phyloP scores from a whole-genome alignment of 1,139 yeast species.

The Trichomonascaceae sp. region DNA sequence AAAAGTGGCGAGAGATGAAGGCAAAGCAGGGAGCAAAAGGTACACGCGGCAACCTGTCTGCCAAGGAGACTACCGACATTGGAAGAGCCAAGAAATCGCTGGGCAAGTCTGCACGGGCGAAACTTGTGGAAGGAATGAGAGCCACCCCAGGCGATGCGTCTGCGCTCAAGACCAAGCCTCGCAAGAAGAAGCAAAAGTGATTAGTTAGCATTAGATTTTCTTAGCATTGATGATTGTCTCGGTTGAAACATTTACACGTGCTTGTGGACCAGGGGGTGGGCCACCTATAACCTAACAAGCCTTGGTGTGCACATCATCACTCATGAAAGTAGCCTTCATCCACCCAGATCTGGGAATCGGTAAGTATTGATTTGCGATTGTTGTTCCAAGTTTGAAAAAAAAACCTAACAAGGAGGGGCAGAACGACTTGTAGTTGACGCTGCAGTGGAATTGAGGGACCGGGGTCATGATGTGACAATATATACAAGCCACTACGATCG shows the following conservation, averaged over 20 bases:
- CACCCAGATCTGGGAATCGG: constrained; percentile 95
- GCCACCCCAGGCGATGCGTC: constrained; percentile 56
- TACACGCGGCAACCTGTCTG: constrained; percentile 11
- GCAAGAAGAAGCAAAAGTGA: constrained; percentile 5
- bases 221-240: too few relatives aligned
- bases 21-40: constrained; percentile 16
- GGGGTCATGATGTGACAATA: constrained; percentile 52
- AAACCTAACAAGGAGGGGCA: constrained; percentile 56
- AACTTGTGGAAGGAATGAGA: constrained; percentile 69
- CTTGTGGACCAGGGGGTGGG: too few relatives aligned
- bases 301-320: too few relatives aligned
- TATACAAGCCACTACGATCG: constrained; percentile 86
- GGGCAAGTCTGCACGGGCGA: constrained; percentile 69
- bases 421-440: constrained; percentile 92
- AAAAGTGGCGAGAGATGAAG: constrained; percentile 5
- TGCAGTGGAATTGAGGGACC: constrained; percentile 69
- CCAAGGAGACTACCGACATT: constrained; percentile 51
- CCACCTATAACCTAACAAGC: too few relatives aligned
- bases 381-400: background rate
- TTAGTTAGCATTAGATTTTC: too few relatives aligned
- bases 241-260: too few relatives aligned
- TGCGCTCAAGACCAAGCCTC: constrained; percentile 6
- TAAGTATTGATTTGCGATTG: constrained; percentile 8
- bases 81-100: constrained; percentile 68
- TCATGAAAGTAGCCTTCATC: constrained; percentile 60